Evolutionary conservation across 192 early-diverging fungal genomes (phyloP), one percentile per base, ranked within the genome.

Genomic region (Coemansia nantahalensis): DNA sequence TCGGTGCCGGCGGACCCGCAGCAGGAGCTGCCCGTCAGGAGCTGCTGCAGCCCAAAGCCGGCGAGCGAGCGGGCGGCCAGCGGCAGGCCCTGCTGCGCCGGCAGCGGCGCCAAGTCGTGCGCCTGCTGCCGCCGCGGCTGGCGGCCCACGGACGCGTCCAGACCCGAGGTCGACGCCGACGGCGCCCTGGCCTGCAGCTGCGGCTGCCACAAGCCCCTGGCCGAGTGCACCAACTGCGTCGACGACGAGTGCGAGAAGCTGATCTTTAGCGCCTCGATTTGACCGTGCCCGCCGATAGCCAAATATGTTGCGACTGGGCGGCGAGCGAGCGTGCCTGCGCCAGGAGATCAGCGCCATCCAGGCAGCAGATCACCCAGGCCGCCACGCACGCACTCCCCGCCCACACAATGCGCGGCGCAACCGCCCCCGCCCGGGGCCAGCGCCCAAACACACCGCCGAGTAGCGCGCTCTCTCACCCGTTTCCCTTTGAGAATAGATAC

Each of bases 131-230:
- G 52, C 23, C 56, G 51, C 28, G 49, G 17, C 19, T 74, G 70
- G 70, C 49, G 44, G 63, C 70, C 64, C 2, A 53, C 55, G 18
- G 51, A 53, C 38, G 49, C 64, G 0, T 24, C 49, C 0, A 58
- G 48, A 41, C 59, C 70, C 4, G 35, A 41, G 28, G 45, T 81
- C 14, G 73, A 80, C 48, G 57, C 49, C 0, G 80, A 83, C 56
- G 82, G 82, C 1, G 78, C 73, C 10, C 54, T 76, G 50, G 54
- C 70, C 7, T 84, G 83, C 50, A 78, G 71, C 45, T 84, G 83
- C 49, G 83, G 83, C 2, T 84, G 83, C 66, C 47, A 64, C 36
- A 73, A 81, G 40, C 65, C 72, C 6, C 76, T 78, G 52, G 60
- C 64, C 37, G 75, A 77, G 15, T 84, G 83, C 52, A 50, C 39